phyloP scores from a whole-genome alignment of 225 moss, liverwort and hornwort genomes.

The Pleurozium schreberi region DNA sequence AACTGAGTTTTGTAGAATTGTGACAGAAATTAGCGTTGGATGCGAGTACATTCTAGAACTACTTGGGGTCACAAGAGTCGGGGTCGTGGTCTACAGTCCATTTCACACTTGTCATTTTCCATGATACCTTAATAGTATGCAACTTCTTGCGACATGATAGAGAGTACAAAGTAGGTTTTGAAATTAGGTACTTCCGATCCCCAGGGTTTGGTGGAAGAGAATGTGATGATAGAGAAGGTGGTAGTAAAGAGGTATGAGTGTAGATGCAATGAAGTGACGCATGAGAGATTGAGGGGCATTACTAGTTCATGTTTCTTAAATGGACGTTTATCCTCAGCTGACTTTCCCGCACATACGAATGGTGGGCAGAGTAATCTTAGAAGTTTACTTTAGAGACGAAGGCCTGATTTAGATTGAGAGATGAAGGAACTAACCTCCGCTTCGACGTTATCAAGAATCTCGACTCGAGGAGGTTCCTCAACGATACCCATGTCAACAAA shows the following conservation, averaged over 20 bases:
- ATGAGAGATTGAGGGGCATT: background rate
- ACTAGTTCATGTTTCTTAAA: background rate
- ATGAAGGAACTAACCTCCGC: constrained; percentile 12
- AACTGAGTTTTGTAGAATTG: too few species aligned
- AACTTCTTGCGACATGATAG: background rate
- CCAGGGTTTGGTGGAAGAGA: background rate
- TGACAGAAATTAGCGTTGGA: background rate
- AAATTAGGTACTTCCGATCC: background rate
- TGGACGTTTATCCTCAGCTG: background rate
- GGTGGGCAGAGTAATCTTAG: background rate
- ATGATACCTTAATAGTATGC: background rate
- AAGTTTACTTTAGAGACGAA: background rate
- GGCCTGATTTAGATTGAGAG: background rate
- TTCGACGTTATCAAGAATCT: constrained; percentile 41
- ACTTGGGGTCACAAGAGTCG: too few species aligned
- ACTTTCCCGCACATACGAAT: background rate
- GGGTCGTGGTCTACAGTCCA: background rate
- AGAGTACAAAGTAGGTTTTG: background rate
- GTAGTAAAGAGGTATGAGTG: too few species aligned
- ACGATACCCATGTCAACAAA: constrained; percentile 48
- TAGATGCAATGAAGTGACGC: background rate
- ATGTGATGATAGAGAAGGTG: background rate
- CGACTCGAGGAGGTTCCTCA: constrained; percentile 41
- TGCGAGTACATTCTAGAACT: background rate
- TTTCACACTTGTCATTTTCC: background rate